A percentile compares a stretch with the other conserved stretches of the same genome.
phyloP scores from a whole-genome alignment of 2,329 filamentous ascomycete species.

The Fusarium goolgardi region DNA sequence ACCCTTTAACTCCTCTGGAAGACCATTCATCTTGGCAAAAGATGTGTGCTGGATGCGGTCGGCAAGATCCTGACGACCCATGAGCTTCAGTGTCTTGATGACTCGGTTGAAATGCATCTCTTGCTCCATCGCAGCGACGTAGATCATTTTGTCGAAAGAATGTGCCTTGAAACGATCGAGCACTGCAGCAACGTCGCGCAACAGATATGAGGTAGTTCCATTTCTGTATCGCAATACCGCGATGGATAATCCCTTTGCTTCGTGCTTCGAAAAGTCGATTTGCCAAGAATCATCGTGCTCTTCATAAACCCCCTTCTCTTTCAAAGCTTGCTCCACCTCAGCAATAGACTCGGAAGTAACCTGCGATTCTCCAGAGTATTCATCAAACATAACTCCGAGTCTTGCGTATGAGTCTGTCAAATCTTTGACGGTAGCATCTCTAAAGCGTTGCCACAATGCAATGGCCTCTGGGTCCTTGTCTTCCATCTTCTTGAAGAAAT shows the following conservation, averaged over 20 bases:
- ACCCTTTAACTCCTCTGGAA: conserved; percentile 30
- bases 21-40: conserved; percentile 65
- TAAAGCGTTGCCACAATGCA: conserved; percentile 64
- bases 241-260: conserved; percentile 76
- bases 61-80: conserved; percentile 51
- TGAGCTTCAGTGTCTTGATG: conserved; percentile 66
- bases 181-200: conserved; percentile 77
- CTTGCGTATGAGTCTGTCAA: conserved; percentile 66
- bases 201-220: conserved; percentile 62
- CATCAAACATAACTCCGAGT: conserved; percentile 67
- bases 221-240: conserved; percentile 72
- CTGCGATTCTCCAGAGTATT: conserved; percentile 76
- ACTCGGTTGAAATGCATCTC: conserved; percentile 78
- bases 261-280: conserved; percentile 77
- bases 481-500: conserved; percentile 70
- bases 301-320: conserved; percentile 70
- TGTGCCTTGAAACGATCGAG: conserved; percentile 69
- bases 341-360: conserved; percentile 64
- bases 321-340: conserved; percentile 67
- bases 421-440: conserved; percentile 64
- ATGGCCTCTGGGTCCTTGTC: conserved; percentile 65
- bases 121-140: conserved; percentile 78
- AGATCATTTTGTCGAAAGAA: conserved; percentile 82
- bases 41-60: conserved; percentile 53
- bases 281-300: conserved; percentile 74